Evolutionary conservation across 2,329 filamentous ascomycete genomes (phyloP).

Genomic region (Aspergillus hortae): DNA sequence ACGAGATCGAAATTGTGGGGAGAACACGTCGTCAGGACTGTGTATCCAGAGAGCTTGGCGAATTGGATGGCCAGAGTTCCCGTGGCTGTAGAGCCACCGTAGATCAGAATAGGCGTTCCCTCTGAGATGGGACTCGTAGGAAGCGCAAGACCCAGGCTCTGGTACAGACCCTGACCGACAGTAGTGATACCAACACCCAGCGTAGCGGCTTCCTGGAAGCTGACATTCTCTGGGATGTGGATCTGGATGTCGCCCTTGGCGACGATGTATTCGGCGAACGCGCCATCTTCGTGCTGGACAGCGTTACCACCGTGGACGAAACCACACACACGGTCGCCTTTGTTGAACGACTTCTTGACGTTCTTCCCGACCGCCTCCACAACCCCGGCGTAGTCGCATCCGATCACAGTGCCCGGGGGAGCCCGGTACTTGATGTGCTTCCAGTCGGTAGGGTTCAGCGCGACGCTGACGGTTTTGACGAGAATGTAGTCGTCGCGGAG

Average conservation of each 20-base stretch:
- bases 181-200: slow-evolving; percentile 52
- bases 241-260: slow-evolving; percentile 49
- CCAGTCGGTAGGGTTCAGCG: slow-evolving; percentile 57
- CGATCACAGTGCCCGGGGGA: slow-evolving; percentile 39
- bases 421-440: slow-evolving; percentile 42
- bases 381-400: slow-evolving; percentile 54
- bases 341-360: slow-evolving; percentile 45
- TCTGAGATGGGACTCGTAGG: slow-evolving; percentile 20
- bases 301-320: slow-evolving; percentile 46
- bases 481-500: slow-evolving; percentile 50
- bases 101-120: slow-evolving; percentile 29
- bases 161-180: slow-evolving; percentile 46
- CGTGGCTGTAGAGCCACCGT: slow-evolving; percentile 38
- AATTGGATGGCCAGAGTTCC: slow-evolving; percentile 38
- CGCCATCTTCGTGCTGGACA: slow-evolving; percentile 45
- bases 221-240: slow-evolving; percentile 47
- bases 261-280: slow-evolving; percentile 53
- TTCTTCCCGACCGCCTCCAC: slow-evolving; percentile 50
- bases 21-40: slow-evolving; percentile 32
- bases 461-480: slow-evolving; percentile 51
- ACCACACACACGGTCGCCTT: slow-evolving; percentile 52
- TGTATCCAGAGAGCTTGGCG: slow-evolving; percentile 33
- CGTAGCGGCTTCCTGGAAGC: slow-evolving; percentile 51
- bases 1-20: slow-evolving; percentile 31
- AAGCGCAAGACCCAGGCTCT: slow-evolving; percentile 24